phyloP scores from a whole-genome alignment of 1,284 basidiomycete genomes.

The Irpex sp. region DNA sequence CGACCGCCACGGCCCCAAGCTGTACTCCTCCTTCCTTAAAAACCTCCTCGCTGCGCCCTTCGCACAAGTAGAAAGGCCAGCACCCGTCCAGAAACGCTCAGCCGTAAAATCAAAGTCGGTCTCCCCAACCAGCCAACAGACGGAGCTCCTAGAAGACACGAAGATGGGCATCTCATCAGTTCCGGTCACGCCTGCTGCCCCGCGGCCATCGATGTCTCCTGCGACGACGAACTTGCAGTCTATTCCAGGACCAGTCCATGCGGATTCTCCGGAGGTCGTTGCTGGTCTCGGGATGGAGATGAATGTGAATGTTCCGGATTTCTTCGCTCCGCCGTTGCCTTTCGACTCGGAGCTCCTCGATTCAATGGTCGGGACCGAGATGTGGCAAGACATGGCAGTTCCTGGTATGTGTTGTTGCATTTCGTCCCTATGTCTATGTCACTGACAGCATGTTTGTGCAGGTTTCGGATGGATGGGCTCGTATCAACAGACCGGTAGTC shows the following conservation, averaged over 20 bases:
- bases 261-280: constrained; percentile 4
- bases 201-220: constrained; percentile 2
- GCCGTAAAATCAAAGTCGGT: constrained; percentile 13
- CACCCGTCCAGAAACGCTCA: constrained; percentile 12
- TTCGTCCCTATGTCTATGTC: not conserved
- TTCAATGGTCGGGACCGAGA: constrained; percentile 44
- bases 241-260: not conserved
- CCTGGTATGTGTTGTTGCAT: constrained; percentile 36
- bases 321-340: constrained; percentile 36
- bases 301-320: not conserved
- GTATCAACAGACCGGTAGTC: constrained; percentile 3
- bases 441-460: not conserved
- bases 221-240: not conserved
- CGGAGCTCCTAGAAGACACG: constrained; percentile 6
- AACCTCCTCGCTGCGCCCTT: constrained; percentile 57
- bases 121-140: constrained; percentile 8
- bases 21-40: constrained; percentile 70
- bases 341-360: constrained; percentile 56
- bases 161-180: not conserved
- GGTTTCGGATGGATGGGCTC: constrained; percentile 15
- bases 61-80: constrained; percentile 30
- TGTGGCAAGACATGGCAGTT: constrained; percentile 48
- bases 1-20: constrained; percentile 67
- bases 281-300: not conserved
- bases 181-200: constrained; percentile 4